phyloP scores from a whole-genome alignment of 1,284 basidiomycete genomes.

The Papiliotrema flavescens region DNA sequence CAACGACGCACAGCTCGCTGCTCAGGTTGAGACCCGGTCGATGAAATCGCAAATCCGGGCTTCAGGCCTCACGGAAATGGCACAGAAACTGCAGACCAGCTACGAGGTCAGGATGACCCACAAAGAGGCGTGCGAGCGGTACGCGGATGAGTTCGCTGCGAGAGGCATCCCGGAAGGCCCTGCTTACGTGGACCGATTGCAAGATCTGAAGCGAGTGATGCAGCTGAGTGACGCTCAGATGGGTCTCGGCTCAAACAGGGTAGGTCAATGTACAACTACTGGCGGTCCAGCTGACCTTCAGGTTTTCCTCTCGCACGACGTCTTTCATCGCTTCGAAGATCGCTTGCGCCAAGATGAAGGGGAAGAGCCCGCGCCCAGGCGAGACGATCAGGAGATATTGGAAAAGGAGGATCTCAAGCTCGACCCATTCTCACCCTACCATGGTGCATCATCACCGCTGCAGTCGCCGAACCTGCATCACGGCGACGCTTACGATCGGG shows the following conservation, averaged over 20 bases:
- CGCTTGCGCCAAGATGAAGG: constrained; percentile 74
- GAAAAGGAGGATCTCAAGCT: constrained; percentile 61
- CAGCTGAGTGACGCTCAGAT: constrained; percentile 68
- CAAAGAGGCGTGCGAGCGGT: constrained; percentile 82
- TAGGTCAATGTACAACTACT: constrained; percentile 36
- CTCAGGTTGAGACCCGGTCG: constrained; percentile 85
- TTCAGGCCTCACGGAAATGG: constrained; percentile 73
- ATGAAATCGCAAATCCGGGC: constrained; percentile 89
- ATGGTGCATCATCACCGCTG: constrained; percentile 51
- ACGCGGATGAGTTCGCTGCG: constrained; percentile 57
- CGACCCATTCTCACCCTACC: constrained; percentile 71
- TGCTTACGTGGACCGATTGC: constrained; percentile 43
- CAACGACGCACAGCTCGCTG: constrained; percentile 90
- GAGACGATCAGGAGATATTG: constrained; percentile 47
- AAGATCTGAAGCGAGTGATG: constrained; percentile 59
- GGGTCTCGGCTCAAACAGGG: constrained; percentile 76
- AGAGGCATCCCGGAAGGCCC: constrained; percentile 47
- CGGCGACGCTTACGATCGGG: constrained; percentile 50
- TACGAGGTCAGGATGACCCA: constrained; percentile 84
- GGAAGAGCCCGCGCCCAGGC: constrained; percentile 69
- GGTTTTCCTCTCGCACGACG: constrained; percentile 83
- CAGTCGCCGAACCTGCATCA: constrained; percentile 49
- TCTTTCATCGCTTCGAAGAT: constrained; percentile 89
- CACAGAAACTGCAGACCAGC: constrained; percentile 59
- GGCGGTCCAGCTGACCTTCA: constrained; percentile 39